Evolutionary conservation across 176 grass and related monocot genomes (phyloP).

Genomic region (Oryza brachyantha): DNA sequence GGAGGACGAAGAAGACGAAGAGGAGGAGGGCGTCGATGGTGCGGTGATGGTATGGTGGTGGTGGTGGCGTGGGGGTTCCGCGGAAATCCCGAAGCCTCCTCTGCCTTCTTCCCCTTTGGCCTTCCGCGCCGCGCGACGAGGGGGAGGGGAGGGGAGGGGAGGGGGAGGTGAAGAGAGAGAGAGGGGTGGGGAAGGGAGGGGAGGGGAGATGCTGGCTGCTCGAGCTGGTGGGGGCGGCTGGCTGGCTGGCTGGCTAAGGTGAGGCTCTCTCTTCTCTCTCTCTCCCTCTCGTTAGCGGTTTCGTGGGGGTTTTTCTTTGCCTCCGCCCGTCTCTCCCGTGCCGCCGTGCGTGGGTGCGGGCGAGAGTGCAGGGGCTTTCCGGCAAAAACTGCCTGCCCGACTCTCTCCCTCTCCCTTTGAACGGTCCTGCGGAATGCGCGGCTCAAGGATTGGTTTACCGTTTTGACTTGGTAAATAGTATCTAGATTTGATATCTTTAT

Average conservation of each 20-base stretch:
- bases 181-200: neutral
- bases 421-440: neutral
- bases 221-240: slow-evolving; percentile 10
- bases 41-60: neutral
- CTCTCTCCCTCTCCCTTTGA: neutral
- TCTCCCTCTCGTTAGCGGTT: neutral
- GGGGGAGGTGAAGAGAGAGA: neutral
- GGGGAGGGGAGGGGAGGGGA: slow-evolving; percentile 2
- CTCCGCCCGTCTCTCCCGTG: neutral
- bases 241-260: neutral
- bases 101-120: slow-evolving; percentile 11
- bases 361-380: neutral
- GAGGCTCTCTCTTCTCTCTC: neutral
- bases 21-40: neutral
- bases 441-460: neutral
- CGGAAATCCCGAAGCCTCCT: slow-evolving; percentile 45
- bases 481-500: neutral
- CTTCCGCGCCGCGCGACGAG: slow-evolving; percentile 47
- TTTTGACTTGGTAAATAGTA: neutral
- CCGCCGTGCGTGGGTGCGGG: neutral
- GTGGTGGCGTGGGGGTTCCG: slow-evolving; percentile 40
- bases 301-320: neutral
- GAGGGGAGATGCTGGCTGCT: neutral
- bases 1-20: neutral
- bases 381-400: neutral